A percentile compares a stretch with the other conserved stretches of the same genome.
Conservation (phyloP, 1,284 basidiomycete species). For the Afroboletus lepidellus region DNA sequence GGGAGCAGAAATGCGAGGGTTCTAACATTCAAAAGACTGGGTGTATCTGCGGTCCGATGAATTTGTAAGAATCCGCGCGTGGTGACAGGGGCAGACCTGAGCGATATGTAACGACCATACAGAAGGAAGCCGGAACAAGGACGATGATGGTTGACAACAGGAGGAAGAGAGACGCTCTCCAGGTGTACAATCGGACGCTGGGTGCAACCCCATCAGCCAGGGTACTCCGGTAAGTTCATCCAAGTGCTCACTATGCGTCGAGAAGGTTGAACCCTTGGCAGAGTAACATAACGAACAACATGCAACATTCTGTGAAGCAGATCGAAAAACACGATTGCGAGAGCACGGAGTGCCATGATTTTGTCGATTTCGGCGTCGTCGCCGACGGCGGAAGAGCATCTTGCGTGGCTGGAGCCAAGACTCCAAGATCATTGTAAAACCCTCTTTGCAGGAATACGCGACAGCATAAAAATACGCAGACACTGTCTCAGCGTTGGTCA, state of each 20-base stretch:
- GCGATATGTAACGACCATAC: conserved; percentile 54
- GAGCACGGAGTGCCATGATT: conserved; percentile 50
- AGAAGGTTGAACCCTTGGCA: conserved; percentile 58
- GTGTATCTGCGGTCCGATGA: conserved; percentile 22
- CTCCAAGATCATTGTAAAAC: conserved; percentile 57
- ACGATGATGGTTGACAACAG: conserved; percentile 58
- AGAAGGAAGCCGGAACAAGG: conserved; percentile 59
- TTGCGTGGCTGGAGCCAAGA: conserved; percentile 34
- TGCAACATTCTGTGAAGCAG: conserved; percentile 68
- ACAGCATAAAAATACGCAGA: conserved; percentile 50
- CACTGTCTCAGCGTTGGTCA: conserved; percentile 31
- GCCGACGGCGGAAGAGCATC: conserved; percentile 45
- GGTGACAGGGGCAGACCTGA: conserved; percentile 22
- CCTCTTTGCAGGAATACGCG: conserved; percentile 52
- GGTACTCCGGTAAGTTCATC: background rate
- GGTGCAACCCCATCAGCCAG: background rate
- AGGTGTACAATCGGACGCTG: conserved; percentile 59
- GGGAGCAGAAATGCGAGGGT: conserved; percentile 37
- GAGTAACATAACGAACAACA: conserved; percentile 65
- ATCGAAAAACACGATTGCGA: conserved; percentile 58
- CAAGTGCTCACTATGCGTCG: conserved; percentile 46
- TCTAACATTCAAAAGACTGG: conserved; percentile 23
- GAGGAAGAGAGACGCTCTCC: conserved; percentile 58
- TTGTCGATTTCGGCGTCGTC: conserved; percentile 32
- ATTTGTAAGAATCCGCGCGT: background rate